A percentile compares a stretch with the other conserved stretches of the same genome.
phyloP scores from a whole-genome alignment of 2,329 filamentous ascomycete species.

The Ophiosphaerella korrae region DNA sequence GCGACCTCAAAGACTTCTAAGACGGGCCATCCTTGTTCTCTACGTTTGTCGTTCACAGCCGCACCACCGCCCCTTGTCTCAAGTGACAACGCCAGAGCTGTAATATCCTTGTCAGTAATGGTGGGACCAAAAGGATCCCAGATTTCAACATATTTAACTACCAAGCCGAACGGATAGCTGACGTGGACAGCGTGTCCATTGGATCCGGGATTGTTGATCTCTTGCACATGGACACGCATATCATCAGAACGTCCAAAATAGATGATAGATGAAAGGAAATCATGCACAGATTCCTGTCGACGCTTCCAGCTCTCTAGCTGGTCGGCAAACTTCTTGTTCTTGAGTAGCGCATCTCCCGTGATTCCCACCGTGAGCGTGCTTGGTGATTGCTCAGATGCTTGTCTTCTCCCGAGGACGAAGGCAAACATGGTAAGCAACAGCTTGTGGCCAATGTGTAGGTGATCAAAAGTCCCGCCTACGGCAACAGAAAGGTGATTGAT shows the following conservation, averaged over 20 bases:
- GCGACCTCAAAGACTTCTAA: conserved; percentile 88
- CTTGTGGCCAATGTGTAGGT: conserved; percentile 94
- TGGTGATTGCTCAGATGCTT: conserved; percentile 21
- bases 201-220: conserved; percentile 52
- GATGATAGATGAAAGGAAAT: conserved; percentile 70
- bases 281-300: conserved; percentile 70
- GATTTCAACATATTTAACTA: conserved; percentile 81
- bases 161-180: conserved; percentile 65
- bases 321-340: conserved; percentile 86
- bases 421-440: conserved; percentile 88
- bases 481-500: conserved; percentile 68
- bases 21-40: conserved; percentile 73
- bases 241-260: conserved; percentile 61
- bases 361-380: conserved; percentile 80
- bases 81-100: conserved; percentile 81
- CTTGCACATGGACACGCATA: conserved; percentile 48
- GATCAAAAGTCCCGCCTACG: conserved; percentile 94
- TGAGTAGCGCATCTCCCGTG: conserved; percentile 82
- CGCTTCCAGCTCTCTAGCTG: conserved; percentile 80
- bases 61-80: conserved; percentile 85
- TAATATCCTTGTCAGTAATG: conserved; percentile 77
- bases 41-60: conserved; percentile 83
- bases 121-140: conserved; percentile 90
- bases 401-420: conserved; percentile 63
- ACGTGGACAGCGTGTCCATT: conserved; percentile 62